Evolutionary conservation across 352 stramenopile species (phyloP).

Genomic region (Phytophthora pisi): DNA sequence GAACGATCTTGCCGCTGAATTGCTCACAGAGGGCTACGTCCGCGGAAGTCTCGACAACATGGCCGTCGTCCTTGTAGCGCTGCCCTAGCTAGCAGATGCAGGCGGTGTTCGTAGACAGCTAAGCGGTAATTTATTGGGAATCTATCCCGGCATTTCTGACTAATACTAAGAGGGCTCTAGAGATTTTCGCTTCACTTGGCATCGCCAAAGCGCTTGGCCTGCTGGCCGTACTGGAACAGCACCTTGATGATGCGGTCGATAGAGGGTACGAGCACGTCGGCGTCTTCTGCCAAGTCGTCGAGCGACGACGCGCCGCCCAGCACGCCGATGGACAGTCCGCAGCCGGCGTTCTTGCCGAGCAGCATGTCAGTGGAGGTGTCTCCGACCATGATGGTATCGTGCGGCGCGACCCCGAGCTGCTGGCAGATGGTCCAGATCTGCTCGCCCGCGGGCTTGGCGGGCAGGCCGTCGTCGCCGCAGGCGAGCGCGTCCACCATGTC

Average conservation of each 20-base stretch:
- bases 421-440: constrained; percentile 89
- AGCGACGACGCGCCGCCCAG: constrained; percentile 80
- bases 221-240: constrained; percentile 85
- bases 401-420: constrained; percentile 70
- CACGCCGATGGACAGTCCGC: constrained; percentile 78
- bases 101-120: constrained; percentile 15
- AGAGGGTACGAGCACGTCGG: constrained; percentile 83
- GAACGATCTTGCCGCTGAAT: constrained; percentile 69
- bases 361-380: constrained; percentile 88
- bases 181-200: constrained; percentile 20
- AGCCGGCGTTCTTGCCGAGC: constrained; percentile 78
- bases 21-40: constrained; percentile 94
- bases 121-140: constrained; percentile 27
- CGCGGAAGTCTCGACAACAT: constrained; percentile 95
- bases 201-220: constrained; percentile 67
- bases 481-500: constrained; percentile 80
- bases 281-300: constrained; percentile 81
- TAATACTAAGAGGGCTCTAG: constrained; percentile 18
- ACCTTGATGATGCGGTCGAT: constrained; percentile 81
- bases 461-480: constrained; percentile 84
- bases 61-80: constrained; percentile 70
- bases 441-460: constrained; percentile 81
- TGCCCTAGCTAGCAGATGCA: constrained; percentile 13
- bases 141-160: background rate
- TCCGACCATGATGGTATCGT: constrained; percentile 91